Evolutionary conservation across 495 filamentous ascomycete genomes (phyloP).

Genomic region (Podospora fimiseda): DNA sequence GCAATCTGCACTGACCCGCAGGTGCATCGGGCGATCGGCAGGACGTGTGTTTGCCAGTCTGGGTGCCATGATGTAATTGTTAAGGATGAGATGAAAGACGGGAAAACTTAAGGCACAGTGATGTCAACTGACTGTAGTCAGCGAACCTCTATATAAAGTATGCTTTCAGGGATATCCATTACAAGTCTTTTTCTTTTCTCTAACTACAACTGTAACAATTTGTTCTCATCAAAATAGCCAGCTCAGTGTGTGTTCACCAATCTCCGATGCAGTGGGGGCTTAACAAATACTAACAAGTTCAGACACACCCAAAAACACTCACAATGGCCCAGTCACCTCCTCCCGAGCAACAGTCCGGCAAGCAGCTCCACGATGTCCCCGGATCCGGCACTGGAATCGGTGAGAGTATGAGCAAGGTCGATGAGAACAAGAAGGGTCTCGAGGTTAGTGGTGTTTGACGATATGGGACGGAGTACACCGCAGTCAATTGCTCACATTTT

Average conservation of each 20-base stretch:
- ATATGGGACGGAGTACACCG: no score
- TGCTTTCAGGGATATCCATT: no score
- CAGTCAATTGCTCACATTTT: conserved; percentile 9
- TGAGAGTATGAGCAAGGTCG: conserved; percentile 42
- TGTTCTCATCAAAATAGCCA: no score
- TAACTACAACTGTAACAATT: no score
- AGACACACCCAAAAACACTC: neutral
- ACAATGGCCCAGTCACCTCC: conserved; percentile 61
- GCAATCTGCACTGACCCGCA: no score
- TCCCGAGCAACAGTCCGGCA: conserved; percentile 59
- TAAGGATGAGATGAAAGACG: conserved; percentile 2
- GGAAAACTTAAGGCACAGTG: neutral
- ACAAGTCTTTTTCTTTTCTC: no score
- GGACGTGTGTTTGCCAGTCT: neutral
- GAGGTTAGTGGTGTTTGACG: no score
- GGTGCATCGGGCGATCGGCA: neutral
- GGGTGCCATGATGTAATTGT: conserved; percentile 23
- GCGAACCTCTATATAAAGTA: neutral
- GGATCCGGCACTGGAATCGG: conserved; percentile 52
- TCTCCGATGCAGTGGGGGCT: no score
- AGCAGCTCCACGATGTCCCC: conserved; percentile 54
- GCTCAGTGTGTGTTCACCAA: no score
- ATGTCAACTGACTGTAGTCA: neutral
- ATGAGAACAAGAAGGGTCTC: conserved; percentile 40
- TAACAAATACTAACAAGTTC: neutral